Evolutionary conservation across 306 rosid species (phyloP).

Genomic region (Malus domestica): DNA sequence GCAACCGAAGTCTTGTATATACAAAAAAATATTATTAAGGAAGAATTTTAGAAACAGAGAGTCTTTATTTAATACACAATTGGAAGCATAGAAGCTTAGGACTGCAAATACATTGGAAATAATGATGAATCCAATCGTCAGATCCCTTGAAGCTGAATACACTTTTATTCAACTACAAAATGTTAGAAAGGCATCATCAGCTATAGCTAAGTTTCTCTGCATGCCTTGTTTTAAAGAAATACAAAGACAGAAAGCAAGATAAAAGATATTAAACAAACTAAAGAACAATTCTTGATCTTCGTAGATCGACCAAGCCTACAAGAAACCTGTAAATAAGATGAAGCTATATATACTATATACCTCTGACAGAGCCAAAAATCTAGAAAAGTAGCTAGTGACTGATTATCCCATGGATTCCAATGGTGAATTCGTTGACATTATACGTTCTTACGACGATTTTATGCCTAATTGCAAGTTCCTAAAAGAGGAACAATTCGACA

Average conservation of each 20-base stretch:
- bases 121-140: too few relatives aligned
- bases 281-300: background rate
- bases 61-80: too few relatives aligned
- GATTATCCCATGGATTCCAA: background rate
- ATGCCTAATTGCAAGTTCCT: background rate
- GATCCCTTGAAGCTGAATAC: too few relatives aligned
- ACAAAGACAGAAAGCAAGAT: background rate
- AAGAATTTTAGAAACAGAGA: too few relatives aligned
- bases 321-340: background rate
- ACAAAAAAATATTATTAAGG: too few relatives aligned
- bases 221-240: background rate
- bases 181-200: too few relatives aligned
- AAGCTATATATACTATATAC: background rate
- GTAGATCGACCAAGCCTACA: background rate
- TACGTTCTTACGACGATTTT: background rate
- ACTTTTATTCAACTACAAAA: too few relatives aligned
- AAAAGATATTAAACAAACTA: background rate
- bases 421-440: background rate
- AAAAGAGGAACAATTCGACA: background rate
- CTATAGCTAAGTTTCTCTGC: background rate
- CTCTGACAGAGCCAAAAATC: background rate
- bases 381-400: background rate
- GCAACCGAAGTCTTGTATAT: too few relatives aligned
- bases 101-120: too few relatives aligned
- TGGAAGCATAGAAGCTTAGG: too few relatives aligned